Conservation (phyloP, 2,329 filamentous ascomycete species). For the Neopestalotiopsis sp. region DNA sequence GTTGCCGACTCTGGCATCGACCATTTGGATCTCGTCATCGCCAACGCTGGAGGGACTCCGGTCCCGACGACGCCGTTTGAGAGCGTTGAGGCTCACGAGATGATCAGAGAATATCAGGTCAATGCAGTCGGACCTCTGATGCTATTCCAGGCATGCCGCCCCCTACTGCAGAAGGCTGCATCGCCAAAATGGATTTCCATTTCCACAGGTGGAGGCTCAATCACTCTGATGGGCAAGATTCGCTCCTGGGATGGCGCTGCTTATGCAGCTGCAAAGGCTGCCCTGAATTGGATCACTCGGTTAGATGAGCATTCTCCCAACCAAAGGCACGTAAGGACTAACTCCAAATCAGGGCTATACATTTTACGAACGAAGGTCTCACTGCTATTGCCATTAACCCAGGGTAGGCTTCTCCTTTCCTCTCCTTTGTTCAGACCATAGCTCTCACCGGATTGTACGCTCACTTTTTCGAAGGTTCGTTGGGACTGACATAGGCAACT, state of each 20-base stretch:
- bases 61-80: slow-evolving; percentile 32
- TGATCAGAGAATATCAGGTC: slow-evolving; percentile 30
- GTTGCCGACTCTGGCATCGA: slow-evolving; percentile 33
- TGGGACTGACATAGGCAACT: slow-evolving; percentile 5
- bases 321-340: background rate
- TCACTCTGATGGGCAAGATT: slow-evolving; percentile 27
- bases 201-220: slow-evolving; percentile 33
- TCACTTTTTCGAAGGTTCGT: no score
- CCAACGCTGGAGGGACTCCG: slow-evolving; percentile 41
- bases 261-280: slow-evolving; percentile 39
- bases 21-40: slow-evolving; percentile 42
- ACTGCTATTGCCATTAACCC: background rate
- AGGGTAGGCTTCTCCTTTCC: background rate
- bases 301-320: slow-evolving; percentile 7
- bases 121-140: slow-evolving; percentile 38
- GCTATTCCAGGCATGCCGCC: slow-evolving; percentile 38
- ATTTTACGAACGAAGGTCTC: background rate
- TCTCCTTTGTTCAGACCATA: background rate
- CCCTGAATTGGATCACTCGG: slow-evolving; percentile 37
- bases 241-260: slow-evolving; percentile 26
- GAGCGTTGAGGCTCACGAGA: slow-evolving; percentile 34
- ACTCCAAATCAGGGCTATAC: background rate
- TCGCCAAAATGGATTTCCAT: slow-evolving; percentile 40
- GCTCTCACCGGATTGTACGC: no score
- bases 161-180: slow-evolving; percentile 36